Percentiles rank a stretch among this genome's conserved stretches.
Conservation (phyloP, 2,329 filamentous ascomycete genomes). For the Ophiostoma populinum region DNA sequence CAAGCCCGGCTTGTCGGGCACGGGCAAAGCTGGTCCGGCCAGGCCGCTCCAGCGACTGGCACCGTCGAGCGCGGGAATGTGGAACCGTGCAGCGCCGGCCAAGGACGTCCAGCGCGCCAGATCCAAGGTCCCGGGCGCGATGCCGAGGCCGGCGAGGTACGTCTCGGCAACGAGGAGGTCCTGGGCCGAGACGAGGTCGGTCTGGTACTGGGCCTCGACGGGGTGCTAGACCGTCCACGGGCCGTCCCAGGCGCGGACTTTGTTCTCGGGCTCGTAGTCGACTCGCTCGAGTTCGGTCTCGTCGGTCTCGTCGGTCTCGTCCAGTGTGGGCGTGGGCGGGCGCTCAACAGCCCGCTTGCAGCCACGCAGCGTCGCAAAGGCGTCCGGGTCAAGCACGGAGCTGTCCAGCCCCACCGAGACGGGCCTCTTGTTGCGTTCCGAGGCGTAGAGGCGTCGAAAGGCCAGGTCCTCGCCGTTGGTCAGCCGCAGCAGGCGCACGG, state of each 20-base stretch:
- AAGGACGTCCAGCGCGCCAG: slow-evolving; percentile 8
- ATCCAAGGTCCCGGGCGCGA: slow-evolving; percentile 1
- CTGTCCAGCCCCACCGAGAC: not conserved
- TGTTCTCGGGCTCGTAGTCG: no score
- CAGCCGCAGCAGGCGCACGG: slow-evolving; percentile 4
- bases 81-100: slow-evolving; percentile 4
- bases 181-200: slow-evolving; percentile 5
- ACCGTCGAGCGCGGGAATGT: not conserved
- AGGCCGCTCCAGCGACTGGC: no score
- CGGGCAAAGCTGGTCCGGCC: not conserved
- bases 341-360: no score
- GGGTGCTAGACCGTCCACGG: no score
- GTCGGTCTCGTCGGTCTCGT: no score
- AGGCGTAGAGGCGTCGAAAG: slow-evolving; percentile 7
- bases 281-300: no score
- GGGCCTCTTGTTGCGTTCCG: not conserved
- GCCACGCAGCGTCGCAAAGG: no score
- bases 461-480: not conserved
- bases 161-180: slow-evolving; percentile 4
- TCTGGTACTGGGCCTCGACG: no score
- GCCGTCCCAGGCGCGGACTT: no score
- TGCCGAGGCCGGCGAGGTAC: slow-evolving; percentile 5
- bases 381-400: no score
- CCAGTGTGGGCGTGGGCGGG: no score
- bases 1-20: no score